Base-by-base conservation (phyloP, 2,329 filamentous ascomycete genomes). In the Trichocomaceae sp. region DNA sequence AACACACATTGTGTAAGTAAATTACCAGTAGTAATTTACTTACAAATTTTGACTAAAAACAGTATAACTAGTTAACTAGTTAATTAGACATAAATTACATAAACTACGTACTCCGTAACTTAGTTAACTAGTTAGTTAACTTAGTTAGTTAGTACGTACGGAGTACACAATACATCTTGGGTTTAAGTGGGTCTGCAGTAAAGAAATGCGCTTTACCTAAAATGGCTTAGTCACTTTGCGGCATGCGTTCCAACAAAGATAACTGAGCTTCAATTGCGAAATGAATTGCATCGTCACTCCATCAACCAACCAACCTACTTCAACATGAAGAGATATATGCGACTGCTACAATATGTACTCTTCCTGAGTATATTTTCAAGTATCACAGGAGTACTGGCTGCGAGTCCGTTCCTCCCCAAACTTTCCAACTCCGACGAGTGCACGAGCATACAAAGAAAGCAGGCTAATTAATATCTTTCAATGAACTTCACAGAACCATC, bases 401-500 rank as follows among this genome's bases (percentile, higher is more conserved):
- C 66, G 9, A 69, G 71, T 73, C 63, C 64, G 70, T 66, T 19
- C 12, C 17, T 33, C 33, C 13, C 17, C 20, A 45, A 22, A 2
- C 42, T 45, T n/a, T 45, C 4, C 10, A 13, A 45, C 19, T 22
- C 6, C n/a, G 13, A n/a, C n/a, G n/a, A n/a, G n/a, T n/a, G n/a
- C n/a, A 20, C 7, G 42, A 20, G 19, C 2, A 45, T 47, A 5
- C 12, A 17, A 26, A 26, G 12, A 23, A 42, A 35, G 17, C 19
- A 46, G 15, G 15, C 17, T 19, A 19, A 22, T 17, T 33, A 10
- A 35, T 52, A 2, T 6, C 12, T 39, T 8, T 29, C 10, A 8
- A 29, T 29, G 26, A 10, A 3, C 5, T 13, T 26, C 47, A n/a
- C 50, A 74, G 72, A 66, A 9, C 72, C 72, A 12, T 81, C 82